Evolutionary conservation across 1,284 basidiomycete genomes (phyloP).

Genomic region (Pulchroboletus neoregius): DNA sequence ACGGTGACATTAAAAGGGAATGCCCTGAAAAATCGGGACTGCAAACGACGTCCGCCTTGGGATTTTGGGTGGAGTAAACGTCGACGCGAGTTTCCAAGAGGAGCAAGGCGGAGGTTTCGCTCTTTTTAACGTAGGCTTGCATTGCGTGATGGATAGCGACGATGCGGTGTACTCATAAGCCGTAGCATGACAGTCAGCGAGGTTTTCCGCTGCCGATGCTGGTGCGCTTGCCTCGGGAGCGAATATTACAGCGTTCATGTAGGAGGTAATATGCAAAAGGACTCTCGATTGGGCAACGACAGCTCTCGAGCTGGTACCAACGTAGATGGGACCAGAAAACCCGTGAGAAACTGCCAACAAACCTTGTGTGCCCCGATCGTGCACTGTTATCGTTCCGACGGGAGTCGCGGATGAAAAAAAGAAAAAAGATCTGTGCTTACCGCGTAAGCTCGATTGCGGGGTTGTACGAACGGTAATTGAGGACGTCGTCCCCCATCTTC

Average conservation of each 20-base stretch:
- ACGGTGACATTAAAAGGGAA: neutral
- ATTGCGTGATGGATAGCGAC: neutral
- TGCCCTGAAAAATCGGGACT: neutral
- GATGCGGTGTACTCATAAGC: neutral
- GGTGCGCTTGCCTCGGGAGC: slow-evolving; percentile 1
- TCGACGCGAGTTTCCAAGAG: neutral
- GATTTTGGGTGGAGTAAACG: slow-evolving; percentile 4
- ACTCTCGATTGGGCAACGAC: slow-evolving; percentile 3
- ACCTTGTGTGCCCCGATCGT: neutral
- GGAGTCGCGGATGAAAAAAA: neutral
- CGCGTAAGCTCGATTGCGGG: neutral
- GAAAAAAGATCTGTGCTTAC: neutral
- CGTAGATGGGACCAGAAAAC: neutral
- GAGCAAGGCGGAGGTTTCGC: neutral
- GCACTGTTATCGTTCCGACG: slow-evolving; percentile 18
- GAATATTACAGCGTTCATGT: neutral
- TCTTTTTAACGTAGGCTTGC: neutral
- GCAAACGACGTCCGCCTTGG: neutral
- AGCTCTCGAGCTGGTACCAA: neutral
- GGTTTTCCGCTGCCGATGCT: neutral
- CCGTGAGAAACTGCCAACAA: slow-evolving; percentile 1
- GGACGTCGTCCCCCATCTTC: neutral
- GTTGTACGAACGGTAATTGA: neutral
- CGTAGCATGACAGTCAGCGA: neutral
- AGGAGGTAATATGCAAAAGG: neutral